A percentile compares a stretch with the other conserved stretches of the same genome.
phyloP scores from a whole-genome alignment of 2,329 filamentous ascomycete species.

The Pseudogymnoascus sp. region DNA sequence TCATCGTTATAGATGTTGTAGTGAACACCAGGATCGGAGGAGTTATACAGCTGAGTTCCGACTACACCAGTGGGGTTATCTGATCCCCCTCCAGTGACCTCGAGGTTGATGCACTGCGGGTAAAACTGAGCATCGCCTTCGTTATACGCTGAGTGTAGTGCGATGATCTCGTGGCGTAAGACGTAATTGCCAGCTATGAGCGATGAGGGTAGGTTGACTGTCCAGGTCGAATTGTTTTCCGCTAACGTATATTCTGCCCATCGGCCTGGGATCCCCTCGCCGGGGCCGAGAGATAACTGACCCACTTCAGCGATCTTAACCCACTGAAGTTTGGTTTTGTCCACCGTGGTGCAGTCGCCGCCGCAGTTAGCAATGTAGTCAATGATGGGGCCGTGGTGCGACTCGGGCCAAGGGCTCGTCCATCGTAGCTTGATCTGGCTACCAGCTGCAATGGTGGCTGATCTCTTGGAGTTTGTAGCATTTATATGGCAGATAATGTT shows the following conservation, averaged over 20 bases:
- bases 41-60: conserved; percentile 35
- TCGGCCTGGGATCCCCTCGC: conserved; percentile 27
- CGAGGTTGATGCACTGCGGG: conserved; percentile 18
- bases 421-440: conserved; percentile 51
- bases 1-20: conserved; percentile 32
- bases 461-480: conserved; percentile 42
- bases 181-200: conserved; percentile 26
- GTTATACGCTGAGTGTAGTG: conserved; percentile 17
- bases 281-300: conserved; percentile 27
- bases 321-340: conserved; percentile 31
- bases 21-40: conserved; percentile 36
- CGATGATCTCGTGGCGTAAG: conserved; percentile 20
- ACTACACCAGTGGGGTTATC: conserved; percentile 25
- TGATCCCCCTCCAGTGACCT: conserved; percentile 15
- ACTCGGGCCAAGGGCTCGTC: conserved; percentile 54
- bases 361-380: conserved; percentile 28
- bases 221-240: conserved; percentile 45
- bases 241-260: conserved; percentile 43
- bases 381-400: conserved; percentile 40
- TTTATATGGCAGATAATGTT: conserved; percentile 57
- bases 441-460: conserved; percentile 52
- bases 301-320: conserved; percentile 37
- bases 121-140: conserved; percentile 34
- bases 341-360: conserved; percentile 34
- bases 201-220: conserved; percentile 37